phyloP scores from a whole-genome alignment of 1,284 basidiomycete genomes.

The Chalciporus sp. region DNA sequence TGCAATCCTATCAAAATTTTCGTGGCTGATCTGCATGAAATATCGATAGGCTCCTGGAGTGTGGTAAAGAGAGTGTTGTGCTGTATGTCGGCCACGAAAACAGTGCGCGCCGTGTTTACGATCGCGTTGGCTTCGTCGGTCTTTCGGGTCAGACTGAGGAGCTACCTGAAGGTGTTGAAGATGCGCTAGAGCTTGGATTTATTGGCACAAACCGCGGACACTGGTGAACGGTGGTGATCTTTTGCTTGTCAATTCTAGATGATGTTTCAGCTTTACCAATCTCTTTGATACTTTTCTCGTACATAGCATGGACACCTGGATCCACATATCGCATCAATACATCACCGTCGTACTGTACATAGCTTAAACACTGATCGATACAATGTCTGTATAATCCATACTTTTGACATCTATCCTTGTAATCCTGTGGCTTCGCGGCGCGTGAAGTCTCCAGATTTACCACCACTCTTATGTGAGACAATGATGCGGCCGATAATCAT shows the following conservation, averaged over 20 bases:
- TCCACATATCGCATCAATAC: not conserved
- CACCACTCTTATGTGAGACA: conserved; percentile 73
- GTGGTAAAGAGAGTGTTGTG: conserved; percentile 42
- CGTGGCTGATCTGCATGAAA: conserved; percentile 7
- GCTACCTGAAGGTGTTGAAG: conserved; percentile 39
- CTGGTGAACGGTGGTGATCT: conserved; percentile 31
- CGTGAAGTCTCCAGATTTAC: conserved; percentile 70
- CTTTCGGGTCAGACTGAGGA: conserved; percentile 27
- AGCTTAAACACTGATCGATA: not conserved
- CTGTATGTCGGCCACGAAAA: conserved; percentile 57
- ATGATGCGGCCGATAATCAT: conserved; percentile 76
- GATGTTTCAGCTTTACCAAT: not conserved
- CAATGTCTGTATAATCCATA: not conserved
- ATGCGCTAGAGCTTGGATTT: conserved; percentile 58
- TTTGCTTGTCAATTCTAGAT: not conserved
- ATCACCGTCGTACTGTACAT: not conserved
- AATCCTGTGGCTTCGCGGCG: conserved; percentile 14
- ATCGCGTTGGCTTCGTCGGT: conserved; percentile 52
- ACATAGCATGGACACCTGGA: not conserved
- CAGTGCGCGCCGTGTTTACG: conserved; percentile 49
- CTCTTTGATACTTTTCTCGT: not conserved
- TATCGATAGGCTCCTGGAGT: conserved; percentile 37
- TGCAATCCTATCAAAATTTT: not conserved
- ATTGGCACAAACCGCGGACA: conserved; percentile 33
- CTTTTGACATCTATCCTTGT: not conserved